Percentiles rank a stretch among this genome's conserved stretches.
Evolutionary conservation across 2,329 filamentous ascomycete species (phyloP).

Genomic region (Kalmusia sp.): DNA sequence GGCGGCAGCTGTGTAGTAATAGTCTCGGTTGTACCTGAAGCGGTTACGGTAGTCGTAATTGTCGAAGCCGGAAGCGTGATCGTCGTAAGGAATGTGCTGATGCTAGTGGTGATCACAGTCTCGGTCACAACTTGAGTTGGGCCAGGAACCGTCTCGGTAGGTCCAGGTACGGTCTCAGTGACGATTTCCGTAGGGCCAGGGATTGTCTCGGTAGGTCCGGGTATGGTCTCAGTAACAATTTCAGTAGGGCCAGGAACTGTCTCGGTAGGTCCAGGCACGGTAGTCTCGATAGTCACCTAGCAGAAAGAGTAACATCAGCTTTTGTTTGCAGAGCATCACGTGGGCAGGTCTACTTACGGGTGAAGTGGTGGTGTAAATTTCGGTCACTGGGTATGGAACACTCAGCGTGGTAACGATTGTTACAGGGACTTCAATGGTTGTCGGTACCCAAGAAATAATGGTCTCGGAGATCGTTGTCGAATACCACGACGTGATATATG

Average conservation of each 20-base stretch:
- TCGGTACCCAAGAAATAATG: constrained; percentile 17
- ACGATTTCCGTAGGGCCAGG: constrained; percentile 13
- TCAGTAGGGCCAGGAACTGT: constrained; percentile 14
- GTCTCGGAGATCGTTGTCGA: constrained; percentile 12
- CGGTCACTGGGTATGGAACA: constrained; percentile 7
- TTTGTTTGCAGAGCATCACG: no score
- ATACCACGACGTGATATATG: constrained; percentile 20
- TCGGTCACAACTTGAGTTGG: constrained; percentile 7
- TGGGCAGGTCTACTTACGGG: not conserved
- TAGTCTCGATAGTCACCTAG: constrained; percentile 19
- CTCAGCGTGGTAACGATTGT: constrained; percentile 3
- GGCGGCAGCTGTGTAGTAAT: constrained; percentile 35
- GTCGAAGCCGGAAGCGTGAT: constrained; percentile 18
- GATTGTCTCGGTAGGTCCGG: constrained; percentile 10
- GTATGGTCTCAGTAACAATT: constrained; percentile 6
- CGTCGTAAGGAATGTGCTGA: constrained; percentile 24
- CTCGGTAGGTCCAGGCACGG: constrained; percentile 24
- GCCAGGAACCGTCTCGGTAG: constrained; percentile 6
- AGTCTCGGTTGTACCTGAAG: constrained; percentile 23
- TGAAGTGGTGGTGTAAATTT: not conserved
- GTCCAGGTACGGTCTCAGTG: constrained; percentile 11
- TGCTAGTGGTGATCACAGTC: constrained; percentile 19
- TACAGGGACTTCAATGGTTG: constrained; percentile 12
- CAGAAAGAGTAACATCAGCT: no score
- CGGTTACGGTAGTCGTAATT: constrained; percentile 6